Base-by-base conservation (phyloP, 1,284 basidiomycete genomes). In the Ganoderma sinense region DNA sequence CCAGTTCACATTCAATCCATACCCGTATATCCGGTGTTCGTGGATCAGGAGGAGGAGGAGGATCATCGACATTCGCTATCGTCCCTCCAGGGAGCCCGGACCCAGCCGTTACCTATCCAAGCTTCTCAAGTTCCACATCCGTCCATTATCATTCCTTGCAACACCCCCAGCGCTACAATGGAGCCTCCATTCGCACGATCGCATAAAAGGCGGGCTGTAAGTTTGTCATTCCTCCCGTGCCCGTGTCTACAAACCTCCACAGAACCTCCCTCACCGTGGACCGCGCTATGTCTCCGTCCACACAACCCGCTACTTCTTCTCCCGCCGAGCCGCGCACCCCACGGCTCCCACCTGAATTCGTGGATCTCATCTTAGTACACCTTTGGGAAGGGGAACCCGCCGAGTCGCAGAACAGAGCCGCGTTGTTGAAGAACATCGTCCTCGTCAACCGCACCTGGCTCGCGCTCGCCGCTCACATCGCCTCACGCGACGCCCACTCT, bases 281-380 rank as follows among this genome's bases (percentile, higher is more conserved):
- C 36, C 36, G 36, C 6, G 36, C 36, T 13, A 39, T 40, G 59
- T 20, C 59, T 26, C 26, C 23, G 13, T 18, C 23, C 40, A 31
- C 40, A 26, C 62, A 16, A 23, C 56, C 20, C 29, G 4, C 1
- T 14, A 2, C 26, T 62, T n/a, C n/a, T n/a, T 13, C 31, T 51
- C 14, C 61, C 41, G 31, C 33, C 13, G 55, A 55, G 33, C 63
- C 60, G 62, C 61, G 64, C 29, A 58, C 43, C 13, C 70, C 71
- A 18, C 71, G 66, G 60, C 74, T 84, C 20, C 83, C 83, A 5
- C 69, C 75, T 29, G 84, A 85, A 69, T 72, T 85, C 36, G 68
- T 82, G 64, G 79, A 80, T 64, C 68, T 78, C 41, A 82, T 84
- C 58, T 68, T 85, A 62, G 62, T 55, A 14, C 73, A 78, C 26